Evolutionary conservation across 495 filamentous ascomycete genomes (phyloP), one percentile per base, ranked within the genome.

Genomic region (Penicillium cinerascens): DNA sequence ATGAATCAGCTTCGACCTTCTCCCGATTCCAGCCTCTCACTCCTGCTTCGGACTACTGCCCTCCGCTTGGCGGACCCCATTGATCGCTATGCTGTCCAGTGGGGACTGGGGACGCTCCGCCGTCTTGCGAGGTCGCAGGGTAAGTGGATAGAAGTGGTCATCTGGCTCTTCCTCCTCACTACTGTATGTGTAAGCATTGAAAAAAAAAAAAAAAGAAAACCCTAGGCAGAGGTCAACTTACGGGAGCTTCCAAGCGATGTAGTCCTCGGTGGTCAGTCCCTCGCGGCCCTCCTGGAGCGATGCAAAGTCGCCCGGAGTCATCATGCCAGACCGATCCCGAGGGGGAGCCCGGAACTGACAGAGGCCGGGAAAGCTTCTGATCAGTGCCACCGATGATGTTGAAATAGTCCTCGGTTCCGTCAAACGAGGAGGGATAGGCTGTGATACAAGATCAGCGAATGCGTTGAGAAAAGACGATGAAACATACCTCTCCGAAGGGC

Each of bases 221-320:
- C 22, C 51, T n/a, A 13, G 35, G 33, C 37, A 15, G 35, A 11
- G 42, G 25, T 13, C 6, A 50, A 87, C 91, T 87, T 82, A 97
- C 88, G 93, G 93, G 20, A 98, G 76, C 70, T 92, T 95, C 93
- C 95, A 98, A 38, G 93, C 86, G 56, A 97, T 87, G 64, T 98
- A 97, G 63, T 98, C 93, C 71, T 98, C 93, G 13, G 93, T 97
- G 70, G 83, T 91, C 56, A 98, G 70, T 3, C 93, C 93, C 69
- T 98, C 93, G 41, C 86, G 83, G 26, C 90, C 90, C 69, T 98
- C 93, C 71, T 97, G 95, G 23, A 98, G 72, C 44, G 89, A 95
- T 2, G 91, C 93, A 74, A 97, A 98, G 67, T 98, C 93, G 33
- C 93, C 93, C 16, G 93, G 93, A 1, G 93, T 98, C 95, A 98